Evolutionary conservation across 2,329 filamentous ascomycete species (phyloP).

Genomic region (Penicillium sp.): DNA sequence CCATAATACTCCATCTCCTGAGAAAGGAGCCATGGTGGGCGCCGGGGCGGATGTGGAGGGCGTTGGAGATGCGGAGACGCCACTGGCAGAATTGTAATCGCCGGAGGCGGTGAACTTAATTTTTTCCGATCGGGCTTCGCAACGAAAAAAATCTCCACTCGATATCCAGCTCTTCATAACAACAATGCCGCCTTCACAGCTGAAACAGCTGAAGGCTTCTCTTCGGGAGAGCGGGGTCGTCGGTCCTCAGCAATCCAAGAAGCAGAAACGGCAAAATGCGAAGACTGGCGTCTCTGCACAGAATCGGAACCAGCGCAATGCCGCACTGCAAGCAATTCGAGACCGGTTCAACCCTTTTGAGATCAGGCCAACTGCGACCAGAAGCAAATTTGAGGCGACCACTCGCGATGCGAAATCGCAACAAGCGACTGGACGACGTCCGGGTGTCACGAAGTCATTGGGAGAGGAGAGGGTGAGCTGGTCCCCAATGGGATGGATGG

Average conservation of each 20-base stretch:
- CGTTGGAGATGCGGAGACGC: slow-evolving; percentile 24
- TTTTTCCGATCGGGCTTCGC: slow-evolving; percentile 28
- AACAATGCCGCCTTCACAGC: slow-evolving; percentile 88
- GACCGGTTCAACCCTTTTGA: slow-evolving; percentile 99
- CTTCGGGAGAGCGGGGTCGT: slow-evolving; percentile 86
- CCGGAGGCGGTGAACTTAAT: slow-evolving; percentile 37
- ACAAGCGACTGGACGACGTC: slow-evolving; percentile 64
- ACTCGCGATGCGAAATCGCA: slow-evolving; percentile 57
- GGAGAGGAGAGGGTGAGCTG: slow-evolving; percentile 76
- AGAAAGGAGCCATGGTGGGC: slow-evolving; percentile 36
- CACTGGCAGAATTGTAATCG: slow-evolving; percentile 33
- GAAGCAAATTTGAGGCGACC: slow-evolving; percentile 82
- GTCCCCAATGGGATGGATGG: background rate
- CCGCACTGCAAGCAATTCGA: slow-evolving; percentile 80
- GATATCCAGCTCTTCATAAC: slow-evolving; percentile 20
- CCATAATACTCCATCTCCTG: slow-evolving; percentile 43
- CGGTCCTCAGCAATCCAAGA: slow-evolving; percentile 91
- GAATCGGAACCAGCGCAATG: slow-evolving; percentile 74
- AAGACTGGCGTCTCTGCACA: slow-evolving; percentile 69
- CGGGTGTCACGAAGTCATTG: slow-evolving; percentile 79
- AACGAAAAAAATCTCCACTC: slow-evolving; percentile 33
- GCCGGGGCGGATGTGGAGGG: background rate
- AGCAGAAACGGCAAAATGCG: slow-evolving; percentile 77
- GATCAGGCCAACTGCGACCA: slow-evolving; percentile 75
- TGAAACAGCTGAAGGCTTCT: slow-evolving; percentile 92